A percentile compares a stretch with the other conserved stretches of the same genome.
phyloP scores from a whole-genome alignment of 2,329 filamentous ascomycete species.

The Exophiala spinifera region DNA sequence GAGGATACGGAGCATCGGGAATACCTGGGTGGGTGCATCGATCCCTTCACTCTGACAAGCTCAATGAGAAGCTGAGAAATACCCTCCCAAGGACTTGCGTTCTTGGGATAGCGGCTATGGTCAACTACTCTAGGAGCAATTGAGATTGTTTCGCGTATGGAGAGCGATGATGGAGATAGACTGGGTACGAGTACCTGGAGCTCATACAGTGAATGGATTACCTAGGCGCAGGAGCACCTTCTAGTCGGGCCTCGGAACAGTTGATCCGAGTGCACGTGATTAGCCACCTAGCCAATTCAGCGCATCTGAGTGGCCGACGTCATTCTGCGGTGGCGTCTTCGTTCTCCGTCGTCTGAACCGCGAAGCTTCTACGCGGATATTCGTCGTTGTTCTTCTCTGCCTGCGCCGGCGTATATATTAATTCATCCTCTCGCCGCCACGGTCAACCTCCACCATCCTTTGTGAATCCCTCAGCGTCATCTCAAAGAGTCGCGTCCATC shows the following conservation, averaged over 20 bases:
- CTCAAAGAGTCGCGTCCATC: constrained; percentile 8
- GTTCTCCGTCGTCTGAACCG: background rate
- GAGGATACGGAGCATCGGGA: no score
- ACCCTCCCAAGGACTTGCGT: constrained; percentile 1
- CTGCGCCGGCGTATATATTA: constrained; percentile 5
- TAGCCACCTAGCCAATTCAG: background rate
- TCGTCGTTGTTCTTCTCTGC: background rate
- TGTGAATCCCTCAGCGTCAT: background rate
- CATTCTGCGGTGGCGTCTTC: background rate
- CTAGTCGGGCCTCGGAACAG: no score
- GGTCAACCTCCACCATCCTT: constrained; percentile 1
- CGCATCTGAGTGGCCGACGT: background rate
- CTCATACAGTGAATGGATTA: no score
- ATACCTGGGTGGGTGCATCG: no score
- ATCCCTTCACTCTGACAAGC: no score
- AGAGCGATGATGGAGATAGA: no score
- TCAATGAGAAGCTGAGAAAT: no score
- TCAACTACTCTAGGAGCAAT: constrained; percentile 38
- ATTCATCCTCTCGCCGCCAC: constrained; percentile 1
- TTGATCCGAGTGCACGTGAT: background rate
- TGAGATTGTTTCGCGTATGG: background rate
- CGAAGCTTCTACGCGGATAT: background rate
- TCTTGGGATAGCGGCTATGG: constrained; percentile 36
- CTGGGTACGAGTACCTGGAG: no score
- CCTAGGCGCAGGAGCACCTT: no score